Base-by-base conservation (phyloP, 345 rosid genomes). In the Moricandia moricandioides region DNA sequence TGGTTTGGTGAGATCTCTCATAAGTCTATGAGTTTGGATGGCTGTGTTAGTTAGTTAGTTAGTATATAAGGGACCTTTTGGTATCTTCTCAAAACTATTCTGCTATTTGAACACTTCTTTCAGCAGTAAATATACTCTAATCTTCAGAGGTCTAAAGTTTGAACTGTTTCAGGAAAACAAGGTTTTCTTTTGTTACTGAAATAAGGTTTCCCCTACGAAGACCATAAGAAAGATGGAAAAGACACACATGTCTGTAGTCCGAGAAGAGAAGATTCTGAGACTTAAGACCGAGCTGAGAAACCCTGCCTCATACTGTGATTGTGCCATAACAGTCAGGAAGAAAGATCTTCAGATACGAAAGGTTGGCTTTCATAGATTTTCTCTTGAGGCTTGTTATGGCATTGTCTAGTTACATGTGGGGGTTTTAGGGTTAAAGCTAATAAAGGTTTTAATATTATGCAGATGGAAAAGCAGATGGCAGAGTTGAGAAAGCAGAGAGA, bases 331-430 rank as follows among this genome's bases (percentile, higher is more conserved):
- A 13, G 84, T 90, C 35, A 88, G 87, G 73, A 92, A 87, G 91
- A 94, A 83, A 79, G 97, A 94, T 83, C 84, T 87, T 72, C 97
- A 84, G 67, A 94, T 94, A 68, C 93, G 88, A 79, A 91, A 94
- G 97, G 98, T 90, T 65, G 30, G 33, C 59, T 68, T 40, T 21
- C 57, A 27, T 6, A n/a, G 14, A 3, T 73, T 30, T 30, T 34
- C 4, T 54, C 54, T 67, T 16, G 14, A 30, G 47, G 35, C 7
- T 27, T 52, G 30, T 12, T 58, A 12, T 40, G 71, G 40, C 56
- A 55, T 4, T 64, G 47, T 27, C 12, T 72, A 14, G 45, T 72
- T 62, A 37, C 57, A n/a, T 8, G 57, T 27, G 47, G 33, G 69
- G 6, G 3, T 24, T 9, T 37, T 37, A 40, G 14, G 55, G 7